phyloP scores from a whole-genome alignment of 495 filamentous ascomycete species.

The Aspergillus haitiensis region DNA sequence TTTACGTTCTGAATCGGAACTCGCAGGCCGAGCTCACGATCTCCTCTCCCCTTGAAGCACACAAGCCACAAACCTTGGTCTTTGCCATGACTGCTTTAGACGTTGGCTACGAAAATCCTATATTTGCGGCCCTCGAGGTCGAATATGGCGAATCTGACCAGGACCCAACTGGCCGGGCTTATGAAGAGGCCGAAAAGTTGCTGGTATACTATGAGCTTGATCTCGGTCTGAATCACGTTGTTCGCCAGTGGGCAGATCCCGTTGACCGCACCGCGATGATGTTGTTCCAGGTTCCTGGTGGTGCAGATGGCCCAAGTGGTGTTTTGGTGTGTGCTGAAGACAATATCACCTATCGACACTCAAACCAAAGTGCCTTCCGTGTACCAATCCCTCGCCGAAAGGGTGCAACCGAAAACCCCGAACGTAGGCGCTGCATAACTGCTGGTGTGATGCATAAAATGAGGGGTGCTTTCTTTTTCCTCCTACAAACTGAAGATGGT shows the following conservation, averaged over 20 bases:
- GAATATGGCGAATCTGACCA: conserved; percentile 91
- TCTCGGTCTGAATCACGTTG: conserved; percentile 93
- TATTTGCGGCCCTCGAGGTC: conserved; percentile 91
- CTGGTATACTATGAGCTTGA: conserved; percentile 98
- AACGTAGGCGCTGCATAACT: conserved; percentile 80
- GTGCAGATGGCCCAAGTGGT: conserved; percentile 89
- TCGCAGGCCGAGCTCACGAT: conserved; percentile 92
- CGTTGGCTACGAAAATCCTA: conserved; percentile 93
- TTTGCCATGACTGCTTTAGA: conserved; percentile 85
- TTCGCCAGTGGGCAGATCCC: conserved; percentile 90
- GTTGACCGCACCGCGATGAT: conserved; percentile 89
- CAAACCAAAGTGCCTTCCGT: conserved; percentile 84
- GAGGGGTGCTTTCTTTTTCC: conserved; percentile 96
- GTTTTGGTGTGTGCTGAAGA: conserved; percentile 94
- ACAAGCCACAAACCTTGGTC: conserved; percentile 90
- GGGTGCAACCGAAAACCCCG: conserved; percentile 87
- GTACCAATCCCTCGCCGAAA: conserved; percentile 84
- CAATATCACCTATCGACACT: conserved; percentile 90
- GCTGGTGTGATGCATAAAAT: conserved; percentile 96
- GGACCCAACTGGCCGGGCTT: conserved; percentile 83
- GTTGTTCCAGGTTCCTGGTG: conserved; percentile 94
- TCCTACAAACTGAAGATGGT: conserved; percentile 92
- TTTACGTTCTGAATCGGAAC: conserved; percentile 97
- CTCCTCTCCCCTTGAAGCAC: conserved; percentile 95
- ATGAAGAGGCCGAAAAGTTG: conserved; percentile 78